Evolutionary conservation across 2,329 filamentous ascomycete genomes (phyloP).

Genomic region (Calonectria ilicicola): DNA sequence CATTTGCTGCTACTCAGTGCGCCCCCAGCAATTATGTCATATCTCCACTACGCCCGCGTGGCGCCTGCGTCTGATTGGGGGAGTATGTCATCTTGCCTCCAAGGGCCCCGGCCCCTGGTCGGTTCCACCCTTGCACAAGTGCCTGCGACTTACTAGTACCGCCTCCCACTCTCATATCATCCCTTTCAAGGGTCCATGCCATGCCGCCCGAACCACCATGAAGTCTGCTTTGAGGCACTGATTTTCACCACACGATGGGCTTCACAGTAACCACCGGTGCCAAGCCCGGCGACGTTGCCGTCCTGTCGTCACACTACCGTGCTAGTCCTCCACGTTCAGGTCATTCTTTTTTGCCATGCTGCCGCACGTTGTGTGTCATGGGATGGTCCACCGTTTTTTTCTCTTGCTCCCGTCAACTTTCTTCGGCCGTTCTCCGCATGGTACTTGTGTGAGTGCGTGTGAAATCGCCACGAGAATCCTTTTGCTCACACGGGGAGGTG

Average conservation of each 20-base stretch:
- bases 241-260: conserved; percentile 35
- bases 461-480: conserved; percentile 28
- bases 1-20: conserved; percentile 23
- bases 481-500: conserved; percentile 21
- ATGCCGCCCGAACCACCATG: conserved; percentile 40
- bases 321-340: conserved; percentile 11
- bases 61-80: conserved; percentile 39
- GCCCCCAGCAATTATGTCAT: conserved; percentile 43
- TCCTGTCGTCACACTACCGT: conserved; percentile 29
- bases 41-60: conserved; percentile 37
- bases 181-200: conserved; percentile 22
- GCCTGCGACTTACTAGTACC: conserved; percentile 14
- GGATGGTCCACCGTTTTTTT: conserved; percentile 10
- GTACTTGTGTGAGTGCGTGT: conserved; percentile 20
- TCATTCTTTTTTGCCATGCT: conserved; percentile 10
- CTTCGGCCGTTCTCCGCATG: conserved; percentile 23
- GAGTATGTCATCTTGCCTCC: conserved; percentile 47
- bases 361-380: conserved; percentile 18
- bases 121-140: conserved; percentile 35
- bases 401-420: not conserved
- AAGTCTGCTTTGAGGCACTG: conserved; percentile 35
- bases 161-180: conserved; percentile 1
- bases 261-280: conserved; percentile 22
- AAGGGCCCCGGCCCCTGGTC: conserved; percentile 37
- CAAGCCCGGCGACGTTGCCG: conserved; percentile 31